These are phyloP conservation scores for Paraleonurus japonicus DNA, from an alignment of 257 asterid genomes.

Conservation along the genomic window DNA sequence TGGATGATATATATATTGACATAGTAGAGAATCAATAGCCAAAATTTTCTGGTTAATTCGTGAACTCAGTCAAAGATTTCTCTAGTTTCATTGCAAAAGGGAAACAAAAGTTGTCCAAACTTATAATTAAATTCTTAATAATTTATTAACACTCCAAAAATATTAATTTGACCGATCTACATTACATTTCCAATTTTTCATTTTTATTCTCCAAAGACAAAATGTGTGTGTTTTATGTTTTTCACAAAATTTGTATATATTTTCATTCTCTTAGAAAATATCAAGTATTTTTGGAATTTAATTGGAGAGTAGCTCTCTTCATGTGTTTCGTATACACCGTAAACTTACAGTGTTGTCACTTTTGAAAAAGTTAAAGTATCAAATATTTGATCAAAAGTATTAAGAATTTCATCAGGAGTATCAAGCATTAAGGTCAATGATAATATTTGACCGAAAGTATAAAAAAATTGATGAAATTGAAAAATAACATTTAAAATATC, in stretches of 20 bases:
- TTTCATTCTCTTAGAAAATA: not conserved
- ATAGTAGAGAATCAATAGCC: conserved; percentile 36
- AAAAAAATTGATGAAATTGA: too few species aligned
- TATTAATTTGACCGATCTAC: conserved; percentile 23
- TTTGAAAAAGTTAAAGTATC: too few species aligned
- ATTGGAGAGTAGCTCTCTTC: too few species aligned
- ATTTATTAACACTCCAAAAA: conserved; percentile 20
- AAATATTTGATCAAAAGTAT: too few species aligned
- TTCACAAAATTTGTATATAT: not conserved
- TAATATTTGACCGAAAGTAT: too few species aligned
- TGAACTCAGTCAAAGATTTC: conserved; percentile 37
- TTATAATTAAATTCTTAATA: not conserved
- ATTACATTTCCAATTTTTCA: not conserved
- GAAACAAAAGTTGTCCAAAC: not conserved
- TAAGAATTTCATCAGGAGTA: too few species aligned
- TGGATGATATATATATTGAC: conserved; percentile 11
- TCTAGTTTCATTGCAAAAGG: not conserved
- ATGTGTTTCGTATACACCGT: too few species aligned
- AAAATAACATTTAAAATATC: too few species aligned
- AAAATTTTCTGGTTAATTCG: not conserved
- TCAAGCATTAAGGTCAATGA: too few species aligned
- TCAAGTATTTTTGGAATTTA: not conserved
- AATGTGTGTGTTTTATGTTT: not conserved
- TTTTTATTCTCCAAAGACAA: not conserved
- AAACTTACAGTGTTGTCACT: too few species aligned